phyloP scores from a whole-genome alignment of 2,329 filamentous ascomycete genomes.

The Aspergillus brunneoviolaceus region DNA sequence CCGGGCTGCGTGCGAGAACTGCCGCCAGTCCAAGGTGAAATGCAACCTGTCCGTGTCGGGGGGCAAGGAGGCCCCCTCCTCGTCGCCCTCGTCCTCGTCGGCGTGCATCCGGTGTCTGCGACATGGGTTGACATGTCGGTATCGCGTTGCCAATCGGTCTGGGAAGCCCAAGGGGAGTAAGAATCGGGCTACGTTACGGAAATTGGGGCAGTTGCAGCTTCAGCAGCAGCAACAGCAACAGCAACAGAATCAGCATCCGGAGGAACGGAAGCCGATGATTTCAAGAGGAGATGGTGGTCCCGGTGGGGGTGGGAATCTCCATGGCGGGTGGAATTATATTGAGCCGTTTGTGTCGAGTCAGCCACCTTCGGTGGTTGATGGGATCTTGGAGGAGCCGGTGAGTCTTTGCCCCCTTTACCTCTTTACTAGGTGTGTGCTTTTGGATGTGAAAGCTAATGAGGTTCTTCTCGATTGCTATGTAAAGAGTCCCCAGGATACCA shows the following conservation, averaged over 20 bases:
- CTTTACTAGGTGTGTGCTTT: background rate
- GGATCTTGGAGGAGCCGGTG: slow-evolving; percentile 5
- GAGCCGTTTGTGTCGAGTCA: slow-evolving; percentile 7
- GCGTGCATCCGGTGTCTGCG: slow-evolving; percentile 38
- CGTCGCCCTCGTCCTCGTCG: too few relatives aligned
- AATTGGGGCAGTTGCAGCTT: slow-evolving; percentile 36
- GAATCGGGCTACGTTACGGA: slow-evolving; percentile 38
- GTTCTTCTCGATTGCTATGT: background rate
- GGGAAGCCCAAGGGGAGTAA: slow-evolving; percentile 43
- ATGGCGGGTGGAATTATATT: background rate
- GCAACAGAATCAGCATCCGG: background rate
- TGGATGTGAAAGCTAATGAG: background rate
- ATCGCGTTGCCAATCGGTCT: slow-evolving; percentile 40
- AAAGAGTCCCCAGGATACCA: slow-evolving; percentile 7
- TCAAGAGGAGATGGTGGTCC: background rate
- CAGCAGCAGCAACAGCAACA: slow-evolving; percentile 14
- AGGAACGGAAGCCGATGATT: slow-evolving; percentile 19
- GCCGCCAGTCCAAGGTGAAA: slow-evolving; percentile 42
- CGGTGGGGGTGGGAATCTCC: background rate
- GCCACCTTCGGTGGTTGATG: slow-evolving; percentile 4
- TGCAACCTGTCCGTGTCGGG: slow-evolving; percentile 31
- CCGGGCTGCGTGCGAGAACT: slow-evolving; percentile 41
- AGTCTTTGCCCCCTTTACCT: background rate
- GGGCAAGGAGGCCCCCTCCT: slow-evolving; percentile 27
- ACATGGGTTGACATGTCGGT: slow-evolving; percentile 38